Evolutionary conservation across 495 filamentous ascomycete genomes (phyloP), one percentile per base, ranked within the genome.

Genomic region (Oleoguttula mirabilis): DNA sequence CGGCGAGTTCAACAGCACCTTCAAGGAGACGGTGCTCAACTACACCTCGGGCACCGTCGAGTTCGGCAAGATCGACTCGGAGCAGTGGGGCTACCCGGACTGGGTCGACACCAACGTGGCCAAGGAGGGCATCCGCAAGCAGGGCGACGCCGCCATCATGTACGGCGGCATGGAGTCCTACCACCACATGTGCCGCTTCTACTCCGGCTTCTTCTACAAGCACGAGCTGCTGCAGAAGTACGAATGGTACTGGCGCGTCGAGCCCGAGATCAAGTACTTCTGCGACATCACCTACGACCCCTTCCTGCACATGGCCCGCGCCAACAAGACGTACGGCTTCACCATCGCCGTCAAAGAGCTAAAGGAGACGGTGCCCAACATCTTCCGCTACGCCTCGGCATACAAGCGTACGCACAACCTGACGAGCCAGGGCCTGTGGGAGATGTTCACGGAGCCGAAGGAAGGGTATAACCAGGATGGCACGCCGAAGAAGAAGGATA

Each of bases 211-310:
- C 64, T 99, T 99, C 67, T 99, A 93, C 70, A 94, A 95, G 66
- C 90, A 99, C 55, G 82, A 88, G 48, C 76, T 96, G 17, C 74
- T 99, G 27, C 70, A 80, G 55, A 94, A 99, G 64, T 99, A 96
- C 66, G 84, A 95, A 60, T 99, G 90, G 90, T 99, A 99, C 68
- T 99, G 90, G 90, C 85, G 90, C 34, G 65, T 99, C 63, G 90
- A 99, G 76, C 90, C 90, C 58, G 90, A 99, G 63, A 96, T 99
- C 79, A 95, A 88, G 68, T 99, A 96, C 70, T 99, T 96, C 70
- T 99, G 90, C 61, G 90, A 99, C 55, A 94, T 99, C 50, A 99
- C 90, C 46, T 99, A 99, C 58, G 90, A 99, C 65, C 90, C 90
- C 10, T 99, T 99, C 68, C 66, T 86, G 47, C 73, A 84, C 56